Conservation (phyloP, 2,329 filamentous ascomycete genomes). For the Sporothrix pseudoabietina region DNA sequence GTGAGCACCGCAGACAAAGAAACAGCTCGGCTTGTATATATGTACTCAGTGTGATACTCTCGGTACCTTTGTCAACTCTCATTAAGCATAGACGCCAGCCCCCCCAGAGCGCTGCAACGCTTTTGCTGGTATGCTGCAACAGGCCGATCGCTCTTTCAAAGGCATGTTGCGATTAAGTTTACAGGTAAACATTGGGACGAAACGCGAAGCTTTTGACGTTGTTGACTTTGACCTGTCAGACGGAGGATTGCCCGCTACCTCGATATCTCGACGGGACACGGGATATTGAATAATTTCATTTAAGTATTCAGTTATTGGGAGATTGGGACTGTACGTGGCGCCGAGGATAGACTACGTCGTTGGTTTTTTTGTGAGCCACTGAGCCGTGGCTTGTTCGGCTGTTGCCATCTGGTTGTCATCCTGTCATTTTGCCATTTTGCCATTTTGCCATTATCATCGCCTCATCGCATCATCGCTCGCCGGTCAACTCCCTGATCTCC, state of each 20-base stretch:
- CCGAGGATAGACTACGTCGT: conserved; percentile 5
- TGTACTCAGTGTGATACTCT: too few relatives aligned
- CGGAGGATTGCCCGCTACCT: not conserved
- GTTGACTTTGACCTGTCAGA: not conserved
- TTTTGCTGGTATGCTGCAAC: conserved; percentile 4
- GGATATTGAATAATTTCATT: not conserved
- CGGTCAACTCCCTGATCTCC: conserved; percentile 3
- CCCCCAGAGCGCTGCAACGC: not conserved
- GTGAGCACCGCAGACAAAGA: not conserved
- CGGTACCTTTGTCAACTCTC: not conserved
- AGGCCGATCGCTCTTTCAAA: not conserved
- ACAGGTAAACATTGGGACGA: not conserved
- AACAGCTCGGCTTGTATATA: not conserved
- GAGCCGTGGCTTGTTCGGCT: not conserved
- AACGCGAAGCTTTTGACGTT: not conserved
- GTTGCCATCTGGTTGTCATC: not conserved
- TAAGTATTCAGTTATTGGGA: not conserved
- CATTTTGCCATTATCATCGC: not conserved
- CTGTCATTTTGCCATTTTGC: not conserved
- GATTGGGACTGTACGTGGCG: not conserved
- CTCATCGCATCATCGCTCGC: not conserved
- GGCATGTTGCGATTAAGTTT: conserved; percentile 9
- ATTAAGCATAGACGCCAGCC: not conserved
- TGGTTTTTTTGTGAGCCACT: not conserved
- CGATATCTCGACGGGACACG: not conserved